phyloP scores from a whole-genome alignment of 2,329 filamentous ascomycete genomes.

The Fusarium keratoplasticum region DNA sequence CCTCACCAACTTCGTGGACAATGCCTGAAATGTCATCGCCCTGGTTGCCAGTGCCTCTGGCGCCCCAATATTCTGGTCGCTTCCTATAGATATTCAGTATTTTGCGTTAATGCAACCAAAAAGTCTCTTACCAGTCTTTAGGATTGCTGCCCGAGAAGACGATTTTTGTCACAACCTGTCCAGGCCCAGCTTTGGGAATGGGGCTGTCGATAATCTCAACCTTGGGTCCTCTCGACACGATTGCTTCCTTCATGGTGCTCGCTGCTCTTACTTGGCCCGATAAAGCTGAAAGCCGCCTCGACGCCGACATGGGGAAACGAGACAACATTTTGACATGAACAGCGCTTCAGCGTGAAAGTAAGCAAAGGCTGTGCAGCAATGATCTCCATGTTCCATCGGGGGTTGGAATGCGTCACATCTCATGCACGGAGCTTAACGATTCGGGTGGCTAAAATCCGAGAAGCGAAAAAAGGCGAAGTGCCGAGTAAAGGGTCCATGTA shows the following conservation, averaged over 20 bases:
- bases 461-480: constrained; percentile 22
- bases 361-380: not conserved
- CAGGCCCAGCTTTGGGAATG: constrained; percentile 11
- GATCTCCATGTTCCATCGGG: not conserved
- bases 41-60: constrained; percentile 10
- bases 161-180: constrained; percentile 20
- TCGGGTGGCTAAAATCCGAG: constrained; percentile 17
- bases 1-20: constrained; percentile 7
- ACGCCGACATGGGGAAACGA: not conserved
- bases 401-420: not conserved
- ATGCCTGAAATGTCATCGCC: constrained; percentile 26
- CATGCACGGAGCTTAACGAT: not conserved
- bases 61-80: constrained; percentile 27
- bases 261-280: constrained; percentile 1
- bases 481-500: constrained; percentile 4
- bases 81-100: not conserved
- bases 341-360: not conserved
- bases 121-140: constrained; percentile 20
- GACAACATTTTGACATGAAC: constrained; percentile 6
- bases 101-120: fast-evolving
- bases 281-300: not conserved
- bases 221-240: constrained; percentile 10
- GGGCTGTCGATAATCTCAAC: constrained; percentile 15
- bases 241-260: constrained; percentile 28
- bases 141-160: constrained; percentile 20